A percentile compares a stretch with the other conserved stretches of the same genome.
phyloP scores from a whole-genome alignment of 1,284 basidiomycete genomes.

The Papiliotrema fonsecae region DNA sequence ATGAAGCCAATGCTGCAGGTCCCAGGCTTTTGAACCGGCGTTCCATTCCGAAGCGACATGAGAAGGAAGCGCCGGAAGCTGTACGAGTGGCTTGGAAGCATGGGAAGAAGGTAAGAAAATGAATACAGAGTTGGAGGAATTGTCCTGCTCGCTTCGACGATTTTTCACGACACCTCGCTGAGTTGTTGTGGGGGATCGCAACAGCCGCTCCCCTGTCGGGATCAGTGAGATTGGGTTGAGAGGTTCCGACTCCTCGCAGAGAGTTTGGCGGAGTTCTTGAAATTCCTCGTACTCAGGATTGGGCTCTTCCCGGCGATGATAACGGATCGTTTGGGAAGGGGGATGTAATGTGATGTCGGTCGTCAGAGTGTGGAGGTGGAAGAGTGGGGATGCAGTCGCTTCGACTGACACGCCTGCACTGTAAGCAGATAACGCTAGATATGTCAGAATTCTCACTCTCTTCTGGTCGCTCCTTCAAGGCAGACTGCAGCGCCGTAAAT shows the following conservation, averaged over 20 bases:
- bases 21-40: conserved; percentile 22
- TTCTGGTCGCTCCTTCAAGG: too few relatives aligned
- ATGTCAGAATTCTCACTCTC: too few relatives aligned
- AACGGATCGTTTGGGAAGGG: conserved; percentile 1
- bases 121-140: background rate
- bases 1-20: conserved; percentile 34
- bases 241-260: conserved; percentile 9
- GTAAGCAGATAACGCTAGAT: too few relatives aligned
- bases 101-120: conserved; percentile 2
- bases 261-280: conserved; percentile 1
- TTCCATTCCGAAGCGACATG: conserved; percentile 18
- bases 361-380: conserved; percentile 36
- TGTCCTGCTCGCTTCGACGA: background rate
- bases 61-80: conserved; percentile 2
- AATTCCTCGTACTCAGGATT: conserved; percentile 18
- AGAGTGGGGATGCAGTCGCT: conserved; percentile 1
- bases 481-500: too few relatives aligned
- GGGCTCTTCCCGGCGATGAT: background rate
- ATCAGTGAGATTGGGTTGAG: conserved; percentile 8
- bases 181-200: background rate
- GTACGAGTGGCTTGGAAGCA: conserved; percentile 4
- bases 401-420: background rate
- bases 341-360: conserved; percentile 21
- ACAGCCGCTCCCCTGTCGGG: background rate
- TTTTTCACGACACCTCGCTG: background rate